Evolutionary conservation across 2,329 filamentous ascomycete genomes (phyloP).

Genomic region (Pseudomassariella vexata): DNA sequence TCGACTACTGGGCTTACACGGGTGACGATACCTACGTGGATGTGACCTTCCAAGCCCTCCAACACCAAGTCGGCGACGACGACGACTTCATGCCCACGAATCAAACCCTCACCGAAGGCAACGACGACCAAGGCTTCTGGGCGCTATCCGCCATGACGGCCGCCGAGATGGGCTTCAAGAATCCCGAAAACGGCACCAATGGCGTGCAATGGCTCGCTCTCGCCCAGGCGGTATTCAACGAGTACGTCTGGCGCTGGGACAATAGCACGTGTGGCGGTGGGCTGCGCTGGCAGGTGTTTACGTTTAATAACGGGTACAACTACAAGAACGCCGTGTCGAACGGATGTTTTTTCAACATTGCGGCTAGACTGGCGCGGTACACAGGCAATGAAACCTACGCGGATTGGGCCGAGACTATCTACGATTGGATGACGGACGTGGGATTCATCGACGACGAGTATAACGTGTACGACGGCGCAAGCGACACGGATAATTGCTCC

Average conservation of each 20-base stretch:
- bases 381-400: constrained; percentile 57
- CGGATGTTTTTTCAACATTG: constrained; percentile 37
- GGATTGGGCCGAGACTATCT: constrained; percentile 50
- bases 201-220: constrained; percentile 53
- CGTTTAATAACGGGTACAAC: constrained; percentile 45
- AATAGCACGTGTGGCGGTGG: constrained; percentile 49
- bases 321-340: constrained; percentile 37
- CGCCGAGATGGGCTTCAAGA: constrained; percentile 52
- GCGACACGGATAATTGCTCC: constrained; percentile 31
- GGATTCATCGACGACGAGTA: constrained; percentile 37
- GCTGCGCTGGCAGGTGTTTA: constrained; percentile 60
- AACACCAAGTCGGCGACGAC: constrained; percentile 34
- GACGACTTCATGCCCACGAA: constrained; percentile 37
- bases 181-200: constrained; percentile 36
- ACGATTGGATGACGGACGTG: constrained; percentile 37
- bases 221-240: constrained; percentile 57
- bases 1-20: constrained; percentile 52
- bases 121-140: constrained; percentile 58
- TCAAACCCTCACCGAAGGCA: constrained; percentile 30
- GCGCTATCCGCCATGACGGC: constrained; percentile 55
- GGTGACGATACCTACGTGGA: constrained; percentile 43
- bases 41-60: constrained; percentile 34
- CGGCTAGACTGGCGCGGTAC: constrained; percentile 52
- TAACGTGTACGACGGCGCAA: constrained; percentile 41
- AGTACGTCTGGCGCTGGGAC: constrained; percentile 38